These are phyloP conservation scores for Camelina laxa DNA, from an alignment of 345 rosid species.

Conservation along the genomic window DNA sequence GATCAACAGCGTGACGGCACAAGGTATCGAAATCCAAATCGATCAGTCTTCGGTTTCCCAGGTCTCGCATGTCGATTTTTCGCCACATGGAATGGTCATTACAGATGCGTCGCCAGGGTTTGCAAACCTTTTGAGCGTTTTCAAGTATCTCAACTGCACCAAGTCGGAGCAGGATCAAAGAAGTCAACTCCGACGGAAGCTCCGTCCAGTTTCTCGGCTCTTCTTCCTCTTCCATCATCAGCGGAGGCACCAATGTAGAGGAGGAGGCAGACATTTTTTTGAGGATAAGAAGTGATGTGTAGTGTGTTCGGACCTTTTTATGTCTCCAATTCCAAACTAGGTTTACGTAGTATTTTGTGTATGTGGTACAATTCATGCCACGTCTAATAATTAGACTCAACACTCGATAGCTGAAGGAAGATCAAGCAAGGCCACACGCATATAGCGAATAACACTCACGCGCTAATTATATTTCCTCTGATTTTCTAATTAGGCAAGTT, in stretches of 20 bases:
- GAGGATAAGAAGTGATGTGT: background rate
- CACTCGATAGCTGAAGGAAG: no score
- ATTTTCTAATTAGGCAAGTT: no score
- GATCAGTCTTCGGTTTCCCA: background rate
- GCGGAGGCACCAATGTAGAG: background rate
- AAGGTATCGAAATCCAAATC: background rate
- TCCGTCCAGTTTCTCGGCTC: constrained; percentile 48
- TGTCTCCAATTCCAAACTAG: no score
- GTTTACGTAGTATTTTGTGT: no score
- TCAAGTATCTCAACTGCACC: constrained; percentile 45
- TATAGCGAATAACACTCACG: no score
- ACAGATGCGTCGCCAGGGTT: constrained; percentile 53
- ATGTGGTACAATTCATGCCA: no score
- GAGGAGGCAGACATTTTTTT: background rate
- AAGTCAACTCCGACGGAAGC: constrained; percentile 54
- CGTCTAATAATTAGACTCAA: no score
- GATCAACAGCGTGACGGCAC: constrained; percentile 57
- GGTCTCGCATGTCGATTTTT: constrained; percentile 46
- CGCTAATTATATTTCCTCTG: no score
- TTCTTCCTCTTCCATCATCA: background rate
- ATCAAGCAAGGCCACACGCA: no score
- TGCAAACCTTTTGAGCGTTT: constrained; percentile 54
- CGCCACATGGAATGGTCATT: constrained; percentile 57
- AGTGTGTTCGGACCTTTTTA: no score
- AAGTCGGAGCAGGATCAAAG: constrained; percentile 45